Evolutionary conservation across 2,329 filamentous ascomycete genomes (phyloP).

Genomic region (Ampelomyces quisqualis): DNA sequence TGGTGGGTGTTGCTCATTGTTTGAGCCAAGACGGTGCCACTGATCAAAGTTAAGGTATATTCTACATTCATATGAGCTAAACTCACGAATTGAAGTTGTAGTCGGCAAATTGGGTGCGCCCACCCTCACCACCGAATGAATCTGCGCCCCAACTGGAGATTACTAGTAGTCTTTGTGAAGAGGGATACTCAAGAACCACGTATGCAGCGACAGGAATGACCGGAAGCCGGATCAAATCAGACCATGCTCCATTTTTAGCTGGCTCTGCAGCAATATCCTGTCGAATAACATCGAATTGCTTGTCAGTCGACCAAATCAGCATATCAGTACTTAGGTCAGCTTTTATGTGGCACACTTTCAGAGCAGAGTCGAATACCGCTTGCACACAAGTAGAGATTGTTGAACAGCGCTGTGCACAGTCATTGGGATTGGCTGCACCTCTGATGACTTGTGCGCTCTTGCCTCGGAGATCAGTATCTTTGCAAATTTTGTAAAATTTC

Average conservation of each 20-base stretch:
- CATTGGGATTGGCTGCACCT: constrained; percentile 13
- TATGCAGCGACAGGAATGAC: constrained; percentile 35
- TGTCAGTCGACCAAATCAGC: constrained; percentile 31
- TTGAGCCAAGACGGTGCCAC: constrained; percentile 23
- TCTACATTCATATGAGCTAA: neutral
- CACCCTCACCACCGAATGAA: constrained; percentile 27
- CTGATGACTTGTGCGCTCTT: constrained; percentile 17
- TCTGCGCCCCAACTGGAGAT: constrained; percentile 33
- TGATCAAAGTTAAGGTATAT: constrained; percentile 8
- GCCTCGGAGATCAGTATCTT: constrained; percentile 27
- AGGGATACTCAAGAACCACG: constrained; percentile 27
- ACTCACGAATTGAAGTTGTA: constrained; percentile 28
- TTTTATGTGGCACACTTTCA: constrained; percentile 27
- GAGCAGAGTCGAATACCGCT: constrained; percentile 24
- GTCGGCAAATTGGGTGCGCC: constrained; percentile 27
- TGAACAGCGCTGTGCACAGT: constrained; percentile 28
- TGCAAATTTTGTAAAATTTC: constrained; percentile 27
- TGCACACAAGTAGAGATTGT: constrained; percentile 19
- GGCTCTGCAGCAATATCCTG: constrained; percentile 13
- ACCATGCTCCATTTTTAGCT: constrained; percentile 25
- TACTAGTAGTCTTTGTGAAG: constrained; percentile 22
- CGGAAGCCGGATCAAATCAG: constrained; percentile 26
- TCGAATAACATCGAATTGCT: constrained; percentile 29
- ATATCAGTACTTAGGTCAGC: constrained; percentile 22
- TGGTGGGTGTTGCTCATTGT: constrained; percentile 29